phyloP scores from a whole-genome alignment of 495 filamentous ascomycete species.

The Xylaria nigripes region DNA sequence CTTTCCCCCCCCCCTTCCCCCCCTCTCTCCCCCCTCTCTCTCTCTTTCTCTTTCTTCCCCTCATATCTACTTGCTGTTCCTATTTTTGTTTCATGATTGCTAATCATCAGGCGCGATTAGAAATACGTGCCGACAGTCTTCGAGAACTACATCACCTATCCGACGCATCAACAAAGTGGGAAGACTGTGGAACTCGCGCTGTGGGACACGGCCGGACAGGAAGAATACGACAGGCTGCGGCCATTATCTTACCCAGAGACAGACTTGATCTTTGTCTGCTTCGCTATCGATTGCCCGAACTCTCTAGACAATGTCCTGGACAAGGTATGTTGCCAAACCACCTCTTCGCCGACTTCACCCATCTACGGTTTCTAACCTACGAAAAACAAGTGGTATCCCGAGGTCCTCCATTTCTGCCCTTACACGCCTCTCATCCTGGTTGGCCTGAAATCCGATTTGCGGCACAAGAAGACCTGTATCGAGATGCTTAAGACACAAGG shows the following conservation, averaged over 20 bases:
- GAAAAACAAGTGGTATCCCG: constrained; percentile 80
- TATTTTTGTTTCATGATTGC: neutral
- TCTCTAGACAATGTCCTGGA: constrained; percentile 97
- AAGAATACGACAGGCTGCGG: constrained; percentile 94
- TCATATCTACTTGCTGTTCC: neutral
- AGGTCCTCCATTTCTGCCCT: constrained; percentile 97
- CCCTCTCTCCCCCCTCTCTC: neutral
- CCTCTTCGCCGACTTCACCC: neutral
- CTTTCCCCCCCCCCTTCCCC: neutral
- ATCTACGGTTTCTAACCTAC: too few relatives aligned
- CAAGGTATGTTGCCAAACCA: constrained; percentile 56
- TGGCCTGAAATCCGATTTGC: constrained; percentile 93
- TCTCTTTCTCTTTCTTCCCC: neutral
- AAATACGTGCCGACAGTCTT: constrained; percentile 99
- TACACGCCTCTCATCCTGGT: constrained; percentile 92
- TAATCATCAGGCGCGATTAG: constrained; percentile 38
- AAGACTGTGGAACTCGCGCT: constrained; percentile 93
- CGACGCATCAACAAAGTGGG: constrained; percentile 71
- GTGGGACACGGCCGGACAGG: constrained; percentile 98
- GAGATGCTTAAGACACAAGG: constrained; percentile 97
- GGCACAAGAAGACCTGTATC: constrained; percentile 87
- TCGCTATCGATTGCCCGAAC: constrained; percentile 97
- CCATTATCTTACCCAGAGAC: constrained; percentile 97
- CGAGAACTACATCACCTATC: constrained; percentile 99
- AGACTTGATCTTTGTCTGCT: constrained; percentile 95